Conservation (phyloP, 1,139 yeast species). For the Suhomyces taliae region DNA sequence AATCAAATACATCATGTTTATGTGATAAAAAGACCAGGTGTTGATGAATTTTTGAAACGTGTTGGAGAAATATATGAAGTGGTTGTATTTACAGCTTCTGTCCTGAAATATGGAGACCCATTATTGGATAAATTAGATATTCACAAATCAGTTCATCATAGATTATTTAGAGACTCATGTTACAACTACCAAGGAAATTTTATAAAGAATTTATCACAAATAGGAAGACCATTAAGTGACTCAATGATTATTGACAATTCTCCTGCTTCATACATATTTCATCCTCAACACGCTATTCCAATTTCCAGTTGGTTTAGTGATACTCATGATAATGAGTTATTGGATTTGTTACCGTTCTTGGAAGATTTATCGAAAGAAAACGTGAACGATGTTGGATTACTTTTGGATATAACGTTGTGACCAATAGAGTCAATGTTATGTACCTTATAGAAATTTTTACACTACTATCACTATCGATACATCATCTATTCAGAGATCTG, state of each 20-base stretch:
- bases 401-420: constrained; percentile 66
- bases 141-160: constrained; percentile 75
- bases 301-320: constrained; percentile 98
- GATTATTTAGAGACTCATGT: constrained; percentile 81
- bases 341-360: constrained; percentile 87
- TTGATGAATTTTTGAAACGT: constrained; percentile 80
- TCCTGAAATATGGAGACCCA: constrained; percentile 94
- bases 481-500: not conserved
- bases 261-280: constrained; percentile 95
- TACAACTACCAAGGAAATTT: constrained; percentile 79
- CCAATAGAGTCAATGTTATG: not conserved
- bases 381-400: constrained; percentile 82
- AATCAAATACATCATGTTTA: constrained; percentile 90
- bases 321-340: constrained; percentile 91
- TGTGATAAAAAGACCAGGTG: constrained; percentile 97
- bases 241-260: constrained; percentile 92
- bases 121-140: constrained; percentile 82
- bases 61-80: constrained; percentile 91
- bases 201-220: constrained; percentile 87
- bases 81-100: constrained; percentile 96
- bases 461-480: not conserved
- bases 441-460: not conserved
- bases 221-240: constrained; percentile 88
- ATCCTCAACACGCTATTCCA: constrained; percentile 98
- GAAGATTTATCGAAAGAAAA: constrained; percentile 70